Evolutionary conservation across 257 asterid species (phyloP), one percentile per base, ranked within the genome.

Genomic region (Solanum tarijense): DNA sequence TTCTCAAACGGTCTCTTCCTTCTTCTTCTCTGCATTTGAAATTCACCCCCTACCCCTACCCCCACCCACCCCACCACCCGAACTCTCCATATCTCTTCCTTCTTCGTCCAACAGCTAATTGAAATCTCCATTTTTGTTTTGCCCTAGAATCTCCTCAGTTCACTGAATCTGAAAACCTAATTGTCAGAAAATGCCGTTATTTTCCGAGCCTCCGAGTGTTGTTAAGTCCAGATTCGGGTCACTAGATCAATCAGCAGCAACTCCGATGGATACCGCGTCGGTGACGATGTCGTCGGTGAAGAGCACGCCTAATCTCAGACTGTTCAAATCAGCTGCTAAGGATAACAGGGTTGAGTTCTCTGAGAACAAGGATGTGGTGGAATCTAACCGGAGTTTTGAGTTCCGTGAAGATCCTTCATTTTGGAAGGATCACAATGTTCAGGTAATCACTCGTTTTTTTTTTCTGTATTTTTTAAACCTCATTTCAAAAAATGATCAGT

Each of bases 341-440:
- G 96, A 69, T 69, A 69, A 89, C 3, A 79, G 85, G 31, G 75
- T 60, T 5, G 60, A 87, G 60, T 76, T 69, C 25, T 87, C 89
- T 20, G 94, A 90, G 25, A 97, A 91, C 46, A 93, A 76, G 0
- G 93, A 90, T 85, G 23, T 60, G 52, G 66, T 88, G 25, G 79
- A 60, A 82, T 66, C 79, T 5, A 55, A 52, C 60, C 90, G 95
- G 58, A 92, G 92, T 83, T 96, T 96, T 23, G 98, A 96, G 87
- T 95, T 95, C 1, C 13, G 13, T 18, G 79, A 72, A 31, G 98
- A 95, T 88, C 99, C 98, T 13, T 89, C 93, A 31, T 95, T 96
- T 66, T 95, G 99, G 99, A 94, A 94, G 84, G 98, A 96, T 38
- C 98, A 95, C 31, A 96, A 91, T 88, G 96, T 96, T 89, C 99